Conservation (phyloP, 768 basidiomycete species). For the Psilocybe sp. region DNA sequence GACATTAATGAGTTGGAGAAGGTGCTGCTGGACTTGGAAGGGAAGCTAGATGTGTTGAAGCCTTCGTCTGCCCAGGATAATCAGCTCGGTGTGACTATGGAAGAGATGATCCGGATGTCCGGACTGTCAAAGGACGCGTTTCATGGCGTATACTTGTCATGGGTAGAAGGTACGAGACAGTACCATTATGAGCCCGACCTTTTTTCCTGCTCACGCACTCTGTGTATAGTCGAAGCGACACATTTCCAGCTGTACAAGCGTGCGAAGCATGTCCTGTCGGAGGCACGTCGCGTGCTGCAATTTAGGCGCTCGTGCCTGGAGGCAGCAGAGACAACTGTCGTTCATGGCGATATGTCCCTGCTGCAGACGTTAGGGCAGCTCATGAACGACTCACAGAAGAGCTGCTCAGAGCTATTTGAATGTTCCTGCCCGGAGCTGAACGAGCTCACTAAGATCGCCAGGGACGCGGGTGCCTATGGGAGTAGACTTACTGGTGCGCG, state of each 20-base stretch:
- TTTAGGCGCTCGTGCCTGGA: constrained; percentile 69
- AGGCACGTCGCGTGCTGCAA: constrained; percentile 76
- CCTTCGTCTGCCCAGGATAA: constrained; percentile 33
- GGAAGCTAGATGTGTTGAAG: constrained; percentile 51
- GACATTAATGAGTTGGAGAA: constrained; percentile 41
- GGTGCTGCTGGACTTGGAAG: constrained; percentile 44
- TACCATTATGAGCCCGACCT: neutral
- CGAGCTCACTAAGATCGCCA: constrained; percentile 60
- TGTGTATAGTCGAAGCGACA: constrained; percentile 66
- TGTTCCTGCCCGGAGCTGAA: constrained; percentile 83
- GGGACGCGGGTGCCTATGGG: constrained; percentile 73
- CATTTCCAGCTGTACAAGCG: constrained; percentile 84
- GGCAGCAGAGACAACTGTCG: constrained; percentile 22
- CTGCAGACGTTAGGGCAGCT: constrained; percentile 51
- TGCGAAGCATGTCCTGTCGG: constrained; percentile 76
- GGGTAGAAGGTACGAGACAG: constrained; percentile 65
- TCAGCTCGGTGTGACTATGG: constrained; percentile 64
- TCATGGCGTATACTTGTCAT: constrained; percentile 67
- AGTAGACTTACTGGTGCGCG: constrained; percentile 75
- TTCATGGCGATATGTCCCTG: constrained; percentile 6
- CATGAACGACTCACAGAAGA: constrained; percentile 78
- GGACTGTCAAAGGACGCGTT: constrained; percentile 57
- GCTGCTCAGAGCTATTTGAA: constrained; percentile 67
- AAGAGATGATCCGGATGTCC: constrained; percentile 69
- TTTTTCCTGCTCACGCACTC: constrained; percentile 3